Evolutionary conservation across 129 eudicot genomes (phyloP), one percentile per base, ranked within the genome.

Genomic region (Calendula officinalis): DNA sequence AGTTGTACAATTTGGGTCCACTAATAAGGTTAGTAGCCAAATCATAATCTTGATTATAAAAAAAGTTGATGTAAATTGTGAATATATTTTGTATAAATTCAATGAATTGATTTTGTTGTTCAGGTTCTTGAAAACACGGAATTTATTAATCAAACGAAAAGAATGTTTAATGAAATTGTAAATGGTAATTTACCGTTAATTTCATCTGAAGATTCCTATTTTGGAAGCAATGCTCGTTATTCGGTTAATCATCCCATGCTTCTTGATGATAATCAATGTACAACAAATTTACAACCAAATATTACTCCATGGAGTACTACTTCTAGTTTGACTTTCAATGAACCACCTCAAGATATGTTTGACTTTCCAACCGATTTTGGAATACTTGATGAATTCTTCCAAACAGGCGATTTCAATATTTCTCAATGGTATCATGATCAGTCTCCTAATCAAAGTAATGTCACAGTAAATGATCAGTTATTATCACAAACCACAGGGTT

Each of bases 1-100:
- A 16, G 85, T 91, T 22, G 62, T 91, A 57, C 94, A 91, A 47
- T 78, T 87, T 69, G 98, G 98, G 60, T 91, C 94, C 35, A 81
- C 85, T 36, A 50, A 77, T 2, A 78, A 80, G 92, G 96, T 84
- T 43, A 67, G 79, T 64, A 43, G 27, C 15, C 55, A 62, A 62
- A 13, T 14, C 30, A 22, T 22, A 22, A 22, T 22, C 30, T 22
- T 22, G 30, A 49, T 35, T 0, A 57, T 6, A 6, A 36, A 14
- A 13, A 35, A n/a, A 35, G 13, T 6, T n/a, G 12, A 1, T 57
- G 36, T 33, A 7, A 5, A 17, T 15, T 17, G 16, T 60, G 7
- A 4, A 0, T 40, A 6, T 22, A n/a, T 6, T 32, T 39, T 39
- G 8, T 49, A 12, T 66, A 12, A 50, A 52, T 38, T 12, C 51